Base-by-base conservation (phyloP, 1,284 basidiomycete genomes). In the Rhodofomes roseus region DNA sequence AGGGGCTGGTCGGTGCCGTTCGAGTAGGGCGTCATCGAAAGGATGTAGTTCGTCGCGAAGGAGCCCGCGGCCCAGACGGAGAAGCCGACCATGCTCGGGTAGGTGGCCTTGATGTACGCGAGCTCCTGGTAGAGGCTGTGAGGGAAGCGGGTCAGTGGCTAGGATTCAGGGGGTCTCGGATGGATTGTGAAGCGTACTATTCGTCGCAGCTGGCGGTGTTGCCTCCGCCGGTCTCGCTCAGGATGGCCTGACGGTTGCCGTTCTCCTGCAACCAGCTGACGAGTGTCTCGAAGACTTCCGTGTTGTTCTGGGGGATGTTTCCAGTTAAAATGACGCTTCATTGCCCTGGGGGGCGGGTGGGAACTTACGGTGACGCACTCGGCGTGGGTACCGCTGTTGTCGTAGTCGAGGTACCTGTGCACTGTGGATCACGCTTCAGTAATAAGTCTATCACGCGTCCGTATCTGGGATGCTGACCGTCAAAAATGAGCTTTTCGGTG, bases 331-430 rank as follows among this genome's bases (percentile, higher is more conserved):
- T 0, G 31, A 14, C 37, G 37, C 31, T 34, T 11, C 31, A 34
- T 34, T 11, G 31, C 31, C 4, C 31, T 34, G 31, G 4, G 11
- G 7, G 16, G 16, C 7, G 37, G 37, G 34, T 6, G 37, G 37
- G 18, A 14, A 60, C 66, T 22, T 62, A 73, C 73, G 16, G 79
- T 83, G 50, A 75, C 77, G 64, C 78, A 77, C 62, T 81, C 78
- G 9, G 77, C 65, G 66, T 80, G 77, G 3, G 81, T 84, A 51
- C 85, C 84, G 41, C 78, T 80, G 69, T 83, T 82, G 69, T 85
- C 83, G 57, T 73, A 74, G 69, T 86, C 84, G 62, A 84, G 79
- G 71, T 86, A 86, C 71, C 84, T 81, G 76, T 85, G 83, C 3
- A 84, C 82, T 76, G 70, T 65, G 55, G 71, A 12, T 18, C 20